Base-by-base conservation (phyloP, 495 filamentous ascomycete species). In the Penicillium turbatum region DNA sequence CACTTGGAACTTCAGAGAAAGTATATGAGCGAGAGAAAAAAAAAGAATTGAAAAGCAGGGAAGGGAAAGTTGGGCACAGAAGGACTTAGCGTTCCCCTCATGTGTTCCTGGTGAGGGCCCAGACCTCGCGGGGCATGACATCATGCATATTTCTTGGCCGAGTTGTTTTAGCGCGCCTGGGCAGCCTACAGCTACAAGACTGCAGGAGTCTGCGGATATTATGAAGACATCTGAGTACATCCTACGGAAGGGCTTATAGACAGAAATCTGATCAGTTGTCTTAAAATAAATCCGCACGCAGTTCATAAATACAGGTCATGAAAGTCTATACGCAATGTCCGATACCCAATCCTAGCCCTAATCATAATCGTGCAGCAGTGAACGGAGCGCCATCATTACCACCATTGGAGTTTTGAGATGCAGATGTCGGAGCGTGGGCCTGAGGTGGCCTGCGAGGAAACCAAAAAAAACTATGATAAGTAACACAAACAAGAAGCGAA, bases 401-500 rank as follows among this genome's bases (percentile, higher is more conserved):
- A 21, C 37, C 54, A 45, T 56, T 38, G 48, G 53, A 56, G 52
- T 36, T 30, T 46, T 46, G 48, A 42, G 42, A 41, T 51, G 54
- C 34, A 48, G 59, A 54, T 57, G 32, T 57, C 34, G 59, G 49
- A 48, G 51, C 15, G 49, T 56, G 58, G 24, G 54, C 31, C 32
- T 62, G 40, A 44, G 62, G 64, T 15, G 64, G 61, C 51, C 64
- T 67, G 51, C 44, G 42, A 61, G 51, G 55, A 46, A 41, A 61
- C 36, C 52, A 59, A 42, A 47, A 16, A n/a, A 45, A 24, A 45
- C 37, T 55, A 39, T 52, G 67, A 70, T 74, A 69, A 72, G 69
- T 51, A 70, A 64, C 53, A 58, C 48, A 52, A 35, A 57, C 55
- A 54, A 32, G 48, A 60, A 60, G 9, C 27, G 59, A 68, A 37